Percentiles rank a stretch among this genome's conserved stretches.
phyloP scores from a whole-genome alignment of 2,329 filamentous ascomycete genomes.

The Volutella citrinella region DNA sequence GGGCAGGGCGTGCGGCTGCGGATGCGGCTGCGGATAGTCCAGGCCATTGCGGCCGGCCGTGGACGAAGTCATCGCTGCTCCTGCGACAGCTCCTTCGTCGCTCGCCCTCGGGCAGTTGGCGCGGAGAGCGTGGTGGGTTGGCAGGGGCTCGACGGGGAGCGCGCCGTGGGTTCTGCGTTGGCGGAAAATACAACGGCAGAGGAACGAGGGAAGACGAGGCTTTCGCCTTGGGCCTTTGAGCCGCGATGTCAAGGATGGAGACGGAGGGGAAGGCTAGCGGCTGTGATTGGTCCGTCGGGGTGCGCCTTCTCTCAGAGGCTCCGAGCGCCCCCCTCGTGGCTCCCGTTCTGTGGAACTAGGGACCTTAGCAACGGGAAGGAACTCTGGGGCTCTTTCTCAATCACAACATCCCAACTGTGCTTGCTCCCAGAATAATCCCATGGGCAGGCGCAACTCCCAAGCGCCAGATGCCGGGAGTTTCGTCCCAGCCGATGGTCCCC shows the following conservation, averaged over 20 bases:
- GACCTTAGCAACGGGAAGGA: too few species aligned
- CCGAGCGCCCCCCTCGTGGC: conserved; percentile 20
- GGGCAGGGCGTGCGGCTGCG: conserved; percentile 16
- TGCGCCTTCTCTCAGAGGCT: conserved; percentile 14
- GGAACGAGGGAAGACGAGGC: conserved; percentile 21
- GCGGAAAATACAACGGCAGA: too few species aligned
- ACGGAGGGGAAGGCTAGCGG: conserved; percentile 16
- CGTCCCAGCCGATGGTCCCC: too few species aligned
- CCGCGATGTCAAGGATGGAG: conserved; percentile 27
- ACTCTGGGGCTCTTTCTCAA: too few species aligned
- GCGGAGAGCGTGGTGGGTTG: conserved; percentile 17
- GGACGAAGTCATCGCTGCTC: conserved; percentile 62
- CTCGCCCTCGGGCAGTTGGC: conserved; percentile 23
- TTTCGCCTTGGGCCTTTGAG: conserved; percentile 25
- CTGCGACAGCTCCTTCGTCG: conserved; percentile 56
- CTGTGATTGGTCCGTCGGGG: conserved; percentile 20
- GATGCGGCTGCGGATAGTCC: conserved; percentile 15
- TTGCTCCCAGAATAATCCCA: too few species aligned
- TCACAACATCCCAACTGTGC: too few species aligned
- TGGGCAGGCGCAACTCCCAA: too few species aligned
- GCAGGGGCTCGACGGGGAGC: conserved; percentile 6
- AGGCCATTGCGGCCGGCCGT: conserved; percentile 38
- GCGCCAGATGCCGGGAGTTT: too few species aligned
- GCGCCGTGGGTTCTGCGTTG: conserved; percentile 11
- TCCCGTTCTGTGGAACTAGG: too few species aligned